A percentile compares a stretch with the other conserved stretches of the same genome.
These are phyloP conservation scores for Salix purpurea DNA, from an alignment of 345 rosid species.

Conservation along the genomic window DNA sequence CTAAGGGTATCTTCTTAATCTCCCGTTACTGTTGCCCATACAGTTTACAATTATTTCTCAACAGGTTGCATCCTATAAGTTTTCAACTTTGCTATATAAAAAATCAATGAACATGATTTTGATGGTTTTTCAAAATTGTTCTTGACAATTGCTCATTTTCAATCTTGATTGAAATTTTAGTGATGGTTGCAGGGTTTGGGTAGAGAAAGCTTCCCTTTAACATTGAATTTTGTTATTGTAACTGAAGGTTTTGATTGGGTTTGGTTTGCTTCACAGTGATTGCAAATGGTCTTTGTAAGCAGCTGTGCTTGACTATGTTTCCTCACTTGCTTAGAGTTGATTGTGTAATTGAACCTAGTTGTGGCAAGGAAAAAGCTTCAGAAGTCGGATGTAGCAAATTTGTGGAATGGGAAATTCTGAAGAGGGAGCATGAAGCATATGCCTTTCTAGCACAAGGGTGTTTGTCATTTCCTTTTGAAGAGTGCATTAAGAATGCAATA, in stretches of 20 bases:
- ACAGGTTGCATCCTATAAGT: background rate
- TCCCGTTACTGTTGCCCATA: background rate
- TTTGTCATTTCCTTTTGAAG: constrained; percentile 30
- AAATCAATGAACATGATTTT: background rate
- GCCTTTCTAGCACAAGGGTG: constrained; percentile 54
- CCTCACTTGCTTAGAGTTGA: constrained; percentile 48
- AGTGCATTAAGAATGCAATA: constrained; percentile 57
- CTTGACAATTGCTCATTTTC: background rate
- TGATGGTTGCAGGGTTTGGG: background rate
- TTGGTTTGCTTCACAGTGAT: constrained; percentile 45
- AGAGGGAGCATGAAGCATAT: constrained; percentile 67
- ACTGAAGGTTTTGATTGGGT: background rate
- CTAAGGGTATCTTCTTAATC: background rate
- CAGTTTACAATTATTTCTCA: background rate
- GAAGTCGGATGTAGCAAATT: constrained; percentile 53
- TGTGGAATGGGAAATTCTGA: constrained; percentile 40
- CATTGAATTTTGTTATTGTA: background rate
- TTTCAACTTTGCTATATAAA: background rate
- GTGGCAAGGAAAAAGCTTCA: constrained; percentile 10
- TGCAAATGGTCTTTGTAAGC: constrained; percentile 51
- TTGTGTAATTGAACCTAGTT: constrained; percentile 38
- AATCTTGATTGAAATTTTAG: background rate
- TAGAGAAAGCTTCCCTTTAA: background rate
- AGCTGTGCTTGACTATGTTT: constrained; percentile 63
- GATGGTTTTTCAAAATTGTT: background rate